Evolutionary conservation across 345 rosid genomes (phyloP).

Genomic region (Ailanthus altissimus): DNA sequence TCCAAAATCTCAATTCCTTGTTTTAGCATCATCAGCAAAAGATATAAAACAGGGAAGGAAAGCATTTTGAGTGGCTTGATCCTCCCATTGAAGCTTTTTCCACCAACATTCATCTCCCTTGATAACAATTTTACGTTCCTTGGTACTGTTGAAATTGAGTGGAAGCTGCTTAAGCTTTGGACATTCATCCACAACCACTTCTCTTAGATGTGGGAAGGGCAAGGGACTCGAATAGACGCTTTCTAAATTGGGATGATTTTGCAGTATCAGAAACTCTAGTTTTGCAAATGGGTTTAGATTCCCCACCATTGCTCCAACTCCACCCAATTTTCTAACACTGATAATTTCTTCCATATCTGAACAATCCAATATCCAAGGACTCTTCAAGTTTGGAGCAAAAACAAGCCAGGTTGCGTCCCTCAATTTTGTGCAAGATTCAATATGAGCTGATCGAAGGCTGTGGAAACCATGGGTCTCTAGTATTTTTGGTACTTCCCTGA

Average conservation of each 20-base stretch:
- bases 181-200: slow-evolving; percentile 16
- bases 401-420: neutral
- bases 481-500: neutral
- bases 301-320: no score
- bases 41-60: slow-evolving; percentile 16
- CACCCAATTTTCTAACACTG: neutral
- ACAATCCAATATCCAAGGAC: neutral
- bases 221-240: neutral
- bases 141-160: slow-evolving; percentile 14
- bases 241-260: neutral
- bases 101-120: slow-evolving; percentile 25
- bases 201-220: neutral
- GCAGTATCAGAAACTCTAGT: neutral
- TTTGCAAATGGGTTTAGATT: neutral
- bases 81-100: slow-evolving; percentile 22
- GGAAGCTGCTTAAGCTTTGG: slow-evolving; percentile 22
- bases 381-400: neutral
- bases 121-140: slow-evolving; percentile 5
- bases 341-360: neutral
- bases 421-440: neutral
- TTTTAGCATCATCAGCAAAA: no score
- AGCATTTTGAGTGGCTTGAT: slow-evolving; percentile 12
- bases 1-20: no score
- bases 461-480: neutral
- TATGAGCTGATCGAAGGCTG: neutral